Evolutionary conservation across 192 early-diverging fungal genomes (phyloP), one percentile per base, ranked within the genome.

Genomic region (Coemansia sp.): DNA sequence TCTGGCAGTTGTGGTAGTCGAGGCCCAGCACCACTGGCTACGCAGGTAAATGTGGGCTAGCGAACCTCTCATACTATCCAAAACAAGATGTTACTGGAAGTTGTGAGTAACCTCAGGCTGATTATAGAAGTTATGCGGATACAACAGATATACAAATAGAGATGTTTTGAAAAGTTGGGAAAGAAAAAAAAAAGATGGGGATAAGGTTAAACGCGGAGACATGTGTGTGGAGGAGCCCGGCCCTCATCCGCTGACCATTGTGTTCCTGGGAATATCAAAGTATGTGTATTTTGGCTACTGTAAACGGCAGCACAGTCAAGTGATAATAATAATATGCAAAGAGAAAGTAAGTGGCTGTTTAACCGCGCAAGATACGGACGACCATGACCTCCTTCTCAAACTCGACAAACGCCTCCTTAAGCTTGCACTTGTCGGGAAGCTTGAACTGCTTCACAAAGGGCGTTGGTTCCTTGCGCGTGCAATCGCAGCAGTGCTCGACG

Each of bases 311-410:
- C 39, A 42, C 39, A 42, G 8, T 7, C 37, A 50, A 70, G 36
- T 21, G 39, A 32, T 63, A 64, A 32, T 27, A 37, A 57, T 58
- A 58, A 10, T 50, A 50, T 70, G 63, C 57, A 27, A 37, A 25
- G 34, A 66, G 12, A 27, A 15, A 9, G 19, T 15, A 59, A 25
- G 36, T 4, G 19, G 42, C 5, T 23, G 39, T 5, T 67, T 72
- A 83, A 1, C 72, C 72, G 46, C 80, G 80, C 59, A 61, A 51
- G 34, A 83, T 75, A 51, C 80, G 80, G 6, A 83, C 67, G 44
- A 83, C 80, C 66, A 83, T 36, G 21, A 83, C 80, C 59, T 83
- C 80, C 68, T 75, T 75, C 37, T 83, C 80, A 68, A 83, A 83
- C 70, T 83, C 76, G 38, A 77, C 75, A 17, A 59, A 73, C 6